Evolutionary conservation across 1,284 basidiomycete species (phyloP).

Genomic region (Cutaneotrichosporon spelunceum): DNA sequence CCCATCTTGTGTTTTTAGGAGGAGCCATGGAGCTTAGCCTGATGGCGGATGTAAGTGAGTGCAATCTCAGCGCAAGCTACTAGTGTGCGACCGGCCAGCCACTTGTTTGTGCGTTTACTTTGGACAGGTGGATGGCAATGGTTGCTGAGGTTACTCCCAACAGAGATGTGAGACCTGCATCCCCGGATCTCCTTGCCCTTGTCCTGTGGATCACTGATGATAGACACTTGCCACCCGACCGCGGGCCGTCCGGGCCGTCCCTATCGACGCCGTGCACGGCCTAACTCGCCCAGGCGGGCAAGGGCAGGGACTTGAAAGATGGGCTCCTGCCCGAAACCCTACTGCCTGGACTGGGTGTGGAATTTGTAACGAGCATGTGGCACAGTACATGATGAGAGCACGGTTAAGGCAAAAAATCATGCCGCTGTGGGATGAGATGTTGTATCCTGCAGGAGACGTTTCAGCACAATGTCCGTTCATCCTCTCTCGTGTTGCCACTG

Average conservation of each 20-base stretch:
- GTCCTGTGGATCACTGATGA: too few species aligned
- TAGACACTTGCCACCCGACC: background rate
- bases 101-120: background rate
- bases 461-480: background rate
- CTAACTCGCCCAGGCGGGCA: background rate
- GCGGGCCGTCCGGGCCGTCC: background rate
- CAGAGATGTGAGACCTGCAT: too few species aligned
- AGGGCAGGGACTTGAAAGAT: background rate
- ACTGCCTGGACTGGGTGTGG: background rate
- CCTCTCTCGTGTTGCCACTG: background rate
- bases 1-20: background rate
- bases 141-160: too few species aligned
- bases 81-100: background rate
- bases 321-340: constrained; percentile 2
- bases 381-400: background rate
- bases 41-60: too few species aligned
- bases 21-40: background rate
- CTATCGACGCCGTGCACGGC: background rate
- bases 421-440: background rate
- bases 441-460: constrained; percentile 3
- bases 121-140: too few species aligned
- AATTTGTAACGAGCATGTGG: background rate
- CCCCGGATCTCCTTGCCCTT: too few species aligned
- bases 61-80: background rate
- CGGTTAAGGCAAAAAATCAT: background rate